phyloP scores from a whole-genome alignment of 169 alveolate species.

The Eimeria maxima region DNA sequence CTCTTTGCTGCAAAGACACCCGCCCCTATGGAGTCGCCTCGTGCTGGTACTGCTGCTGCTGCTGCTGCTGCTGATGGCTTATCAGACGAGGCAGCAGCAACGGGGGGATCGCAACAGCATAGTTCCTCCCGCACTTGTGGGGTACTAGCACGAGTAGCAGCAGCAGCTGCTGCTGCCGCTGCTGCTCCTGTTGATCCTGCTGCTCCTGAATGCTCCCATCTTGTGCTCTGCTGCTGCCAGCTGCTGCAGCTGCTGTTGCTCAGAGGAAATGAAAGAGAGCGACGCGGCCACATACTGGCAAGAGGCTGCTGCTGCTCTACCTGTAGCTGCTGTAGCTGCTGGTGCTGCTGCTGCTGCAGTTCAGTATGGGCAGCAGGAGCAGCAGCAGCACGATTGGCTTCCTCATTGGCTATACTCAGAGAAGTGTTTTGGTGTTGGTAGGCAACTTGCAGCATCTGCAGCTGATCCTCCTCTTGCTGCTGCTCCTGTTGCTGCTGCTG shows the following conservation, averaged over 20 bases:
- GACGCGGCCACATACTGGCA: neutral
- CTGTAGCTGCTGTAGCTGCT: no score
- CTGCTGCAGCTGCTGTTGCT: neutral
- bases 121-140: neutral
- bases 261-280: neutral
- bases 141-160: neutral
- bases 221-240: no score
- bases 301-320: neutral
- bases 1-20: constrained; percentile 45
- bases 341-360: neutral
- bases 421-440: neutral
- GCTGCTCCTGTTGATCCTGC: neutral
- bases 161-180: neutral
- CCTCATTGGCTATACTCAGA: neutral
- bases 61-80: neutral
- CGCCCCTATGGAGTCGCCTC: neutral
- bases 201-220: no score
- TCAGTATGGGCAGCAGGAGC: neutral
- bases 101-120: neutral
- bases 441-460: neutral
- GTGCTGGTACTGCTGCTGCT: neutral
- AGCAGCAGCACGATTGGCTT: neutral
- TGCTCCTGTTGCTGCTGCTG: neutral
- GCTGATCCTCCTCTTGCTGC: no score
- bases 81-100: neutral